These are phyloP conservation scores for Cyclostephanos tholiformis DNA, from an alignment of 108 stramenopile genomes.

Conservation along the genomic window DNA sequence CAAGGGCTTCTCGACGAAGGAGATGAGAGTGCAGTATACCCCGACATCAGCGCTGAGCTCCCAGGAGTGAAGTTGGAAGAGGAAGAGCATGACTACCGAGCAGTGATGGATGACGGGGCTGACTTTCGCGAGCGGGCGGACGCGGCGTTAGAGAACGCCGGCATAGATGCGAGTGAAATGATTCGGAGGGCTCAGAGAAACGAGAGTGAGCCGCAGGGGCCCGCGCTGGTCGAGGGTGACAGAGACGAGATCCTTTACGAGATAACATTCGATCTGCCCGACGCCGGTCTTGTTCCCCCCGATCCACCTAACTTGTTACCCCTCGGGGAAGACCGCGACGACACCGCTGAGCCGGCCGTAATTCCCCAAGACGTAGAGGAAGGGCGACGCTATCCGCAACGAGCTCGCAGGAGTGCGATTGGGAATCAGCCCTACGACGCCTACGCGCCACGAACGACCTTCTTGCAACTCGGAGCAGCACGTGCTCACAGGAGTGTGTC, in stretches of 20 bases:
- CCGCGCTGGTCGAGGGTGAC: not conserved
- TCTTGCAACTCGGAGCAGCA: not conserved
- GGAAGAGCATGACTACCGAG: not conserved
- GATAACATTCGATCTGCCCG: not conserved
- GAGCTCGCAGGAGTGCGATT: not conserved
- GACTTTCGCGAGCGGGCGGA: not conserved
- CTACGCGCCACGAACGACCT: not conserved
- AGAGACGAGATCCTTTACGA: not conserved
- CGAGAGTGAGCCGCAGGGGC: not conserved
- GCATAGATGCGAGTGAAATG: not conserved
- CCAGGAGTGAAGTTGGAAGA: slow-evolving; percentile 9
- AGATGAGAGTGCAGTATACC: not conserved
- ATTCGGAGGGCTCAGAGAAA: not conserved
- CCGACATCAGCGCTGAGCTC: slow-evolving; percentile 10
- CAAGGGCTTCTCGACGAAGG: not conserved
- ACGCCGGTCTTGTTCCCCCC: not conserved
- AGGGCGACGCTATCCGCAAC: not conserved
- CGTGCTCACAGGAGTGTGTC: not conserved
- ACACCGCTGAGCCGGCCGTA: not conserved
- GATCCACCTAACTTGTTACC: not conserved
- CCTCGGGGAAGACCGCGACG: not conserved
- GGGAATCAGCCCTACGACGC: not conserved
- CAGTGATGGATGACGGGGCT: not conserved
- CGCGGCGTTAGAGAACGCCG: not conserved
- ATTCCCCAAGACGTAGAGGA: not conserved